Evolutionary conservation across 2,329 filamentous ascomycete genomes (phyloP).

Genomic region (Talaromyces amestolkiae): DNA sequence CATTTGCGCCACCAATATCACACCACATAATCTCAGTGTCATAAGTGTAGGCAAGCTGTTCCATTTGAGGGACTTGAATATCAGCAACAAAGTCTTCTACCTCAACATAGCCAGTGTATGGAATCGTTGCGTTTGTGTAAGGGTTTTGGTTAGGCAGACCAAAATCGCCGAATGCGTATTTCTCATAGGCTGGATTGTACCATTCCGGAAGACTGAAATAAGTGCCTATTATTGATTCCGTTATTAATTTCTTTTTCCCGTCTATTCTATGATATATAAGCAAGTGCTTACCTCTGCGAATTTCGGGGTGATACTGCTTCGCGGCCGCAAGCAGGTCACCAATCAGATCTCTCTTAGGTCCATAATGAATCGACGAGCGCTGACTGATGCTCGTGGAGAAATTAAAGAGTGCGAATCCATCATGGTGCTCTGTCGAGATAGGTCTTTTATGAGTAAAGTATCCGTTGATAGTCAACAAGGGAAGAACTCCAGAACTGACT

Average conservation of each 20-base stretch:
- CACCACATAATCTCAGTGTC: neutral
- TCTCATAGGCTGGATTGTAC: conserved; percentile 37
- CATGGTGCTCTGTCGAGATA: conserved; percentile 39
- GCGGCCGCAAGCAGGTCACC: conserved; percentile 43
- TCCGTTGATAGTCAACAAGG: too few relatives aligned
- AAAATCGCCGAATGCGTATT: neutral
- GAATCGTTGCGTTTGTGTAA: neutral
- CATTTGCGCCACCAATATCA: neutral
- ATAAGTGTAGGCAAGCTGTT: neutral
- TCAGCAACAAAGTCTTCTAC: neutral
- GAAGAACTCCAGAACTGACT: too few relatives aligned
- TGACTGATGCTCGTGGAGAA: neutral
- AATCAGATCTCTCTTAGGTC: conserved; percentile 23
- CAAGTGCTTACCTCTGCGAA: conserved; percentile 35
- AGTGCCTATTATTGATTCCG: conserved; percentile 28
- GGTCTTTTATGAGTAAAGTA: neutral
- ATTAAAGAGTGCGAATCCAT: conserved; percentile 49
- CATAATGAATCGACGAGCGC: conserved; percentile 19
- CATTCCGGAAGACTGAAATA: conserved; percentile 49
- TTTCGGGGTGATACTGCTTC: conserved; percentile 42
- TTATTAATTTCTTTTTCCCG: too few relatives aligned
- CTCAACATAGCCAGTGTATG: neutral
- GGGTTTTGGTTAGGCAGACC: neutral
- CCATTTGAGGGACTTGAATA: neutral
- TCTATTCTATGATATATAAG: too few relatives aligned